These are phyloP conservation scores for Leccinum angustisporum DNA, from an alignment of 1,284 basidiomycete species.

Conservation along the genomic window DNA sequence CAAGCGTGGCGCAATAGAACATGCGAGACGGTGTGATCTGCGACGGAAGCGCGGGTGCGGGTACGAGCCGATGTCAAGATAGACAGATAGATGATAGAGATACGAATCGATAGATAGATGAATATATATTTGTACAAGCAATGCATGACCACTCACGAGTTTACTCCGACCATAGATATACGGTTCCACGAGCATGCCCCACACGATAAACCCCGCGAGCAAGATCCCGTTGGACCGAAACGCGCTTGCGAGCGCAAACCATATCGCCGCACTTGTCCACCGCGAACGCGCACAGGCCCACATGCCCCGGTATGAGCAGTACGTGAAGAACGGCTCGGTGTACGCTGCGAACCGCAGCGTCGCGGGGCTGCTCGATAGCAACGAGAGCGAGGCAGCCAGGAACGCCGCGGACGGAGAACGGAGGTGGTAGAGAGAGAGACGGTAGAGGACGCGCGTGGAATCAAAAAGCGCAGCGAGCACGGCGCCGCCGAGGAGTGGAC, in stretches of 20 bases:
- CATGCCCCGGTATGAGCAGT: constrained; percentile 79
- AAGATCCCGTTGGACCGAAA: constrained; percentile 87
- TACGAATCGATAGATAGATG: not conserved
- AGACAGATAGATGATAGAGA: not conserved
- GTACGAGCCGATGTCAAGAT: not conserved
- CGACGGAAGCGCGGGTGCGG: not conserved
- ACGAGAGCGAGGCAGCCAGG: constrained; percentile 64
- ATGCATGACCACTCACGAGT: not conserved
- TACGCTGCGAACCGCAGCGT: constrained; percentile 73
- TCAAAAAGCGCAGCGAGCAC: constrained; percentile 46
- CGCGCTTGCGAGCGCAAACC: constrained; percentile 63
- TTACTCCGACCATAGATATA: constrained; percentile 20
- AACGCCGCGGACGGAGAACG: constrained; percentile 56
- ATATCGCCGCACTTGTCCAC: constrained; percentile 56
- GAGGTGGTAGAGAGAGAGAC: constrained; percentile 55
- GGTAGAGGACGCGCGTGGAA: constrained; percentile 59
- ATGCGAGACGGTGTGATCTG: constrained; percentile 38
- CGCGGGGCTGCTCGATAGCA: constrained; percentile 80
- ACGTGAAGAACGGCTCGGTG: constrained; percentile 85
- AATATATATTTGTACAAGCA: not conserved
- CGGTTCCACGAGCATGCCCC: constrained; percentile 62
- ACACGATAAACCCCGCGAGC: constrained; percentile 71
- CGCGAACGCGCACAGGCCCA: constrained; percentile 49
- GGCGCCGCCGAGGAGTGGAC: constrained; percentile 38
- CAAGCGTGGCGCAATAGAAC: constrained; percentile 41